A percentile compares a stretch with the other conserved stretches of the same genome.
These are phyloP conservation scores for Dryadomyces sulphureus DNA, from an alignment of 2,329 filamentous ascomycete genomes.

Conservation along the genomic window DNA sequence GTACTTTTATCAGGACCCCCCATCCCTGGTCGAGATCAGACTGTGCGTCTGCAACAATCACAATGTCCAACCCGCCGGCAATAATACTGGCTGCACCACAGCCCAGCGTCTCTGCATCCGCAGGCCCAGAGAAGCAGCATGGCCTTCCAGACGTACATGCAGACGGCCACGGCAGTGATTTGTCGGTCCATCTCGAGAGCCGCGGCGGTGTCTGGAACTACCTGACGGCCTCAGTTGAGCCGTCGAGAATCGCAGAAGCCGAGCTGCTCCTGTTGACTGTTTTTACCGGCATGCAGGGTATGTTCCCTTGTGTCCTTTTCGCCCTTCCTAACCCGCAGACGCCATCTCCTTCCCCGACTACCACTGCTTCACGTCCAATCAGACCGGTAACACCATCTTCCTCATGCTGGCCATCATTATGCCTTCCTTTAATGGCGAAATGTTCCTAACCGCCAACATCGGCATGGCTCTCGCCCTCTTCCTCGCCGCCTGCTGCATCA, in stretches of 20 bases:
- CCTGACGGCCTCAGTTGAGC: slow-evolving; percentile 19
- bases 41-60: no score
- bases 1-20: no score
- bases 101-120: no score
- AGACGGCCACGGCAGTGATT: background rate
- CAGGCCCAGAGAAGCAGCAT: no score
- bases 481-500: slow-evolving; percentile 35
- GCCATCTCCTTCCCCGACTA: slow-evolving; percentile 46
- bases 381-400: slow-evolving; percentile 51
- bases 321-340: slow-evolving; percentile 20
- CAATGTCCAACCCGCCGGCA: no score
- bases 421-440: slow-evolving; percentile 28
- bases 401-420: slow-evolving; percentile 35
- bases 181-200: no score
- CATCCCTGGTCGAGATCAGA: no score
- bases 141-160: background rate
- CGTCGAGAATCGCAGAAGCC: slow-evolving; percentile 26
- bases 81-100: no score
- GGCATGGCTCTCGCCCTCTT: slow-evolving; percentile 40
- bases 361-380: slow-evolving; percentile 48
- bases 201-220: slow-evolving; percentile 13
- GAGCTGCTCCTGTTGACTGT: slow-evolving; percentile 33
- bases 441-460: slow-evolving; percentile 39
- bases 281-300: slow-evolving; percentile 35
- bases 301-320: background rate